These are phyloP conservation scores for Arxiozyma bovina DNA, from an alignment of 1,139 yeast genomes.

Conservation along the genomic window DNA sequence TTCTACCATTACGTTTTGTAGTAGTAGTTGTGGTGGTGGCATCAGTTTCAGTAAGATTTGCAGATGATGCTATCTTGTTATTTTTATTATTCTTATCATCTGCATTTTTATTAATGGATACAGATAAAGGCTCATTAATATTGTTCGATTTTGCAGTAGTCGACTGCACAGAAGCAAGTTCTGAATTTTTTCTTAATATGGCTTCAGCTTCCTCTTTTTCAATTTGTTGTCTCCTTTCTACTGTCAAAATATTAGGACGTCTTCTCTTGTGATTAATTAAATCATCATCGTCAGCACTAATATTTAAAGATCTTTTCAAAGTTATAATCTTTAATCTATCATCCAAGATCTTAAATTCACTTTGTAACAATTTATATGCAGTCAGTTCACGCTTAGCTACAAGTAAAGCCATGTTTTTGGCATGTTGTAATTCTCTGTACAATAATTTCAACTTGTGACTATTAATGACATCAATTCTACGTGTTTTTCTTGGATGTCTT, in stretches of 20 bases:
- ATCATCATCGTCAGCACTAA: conserved; percentile 80
- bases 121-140: conserved; percentile 6
- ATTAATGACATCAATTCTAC: conserved; percentile 87
- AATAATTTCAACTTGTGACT: conserved; percentile 73
- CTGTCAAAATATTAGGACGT: conserved; percentile 35
- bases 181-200: conserved; percentile 1
- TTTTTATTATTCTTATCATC: too few relatives aligned
- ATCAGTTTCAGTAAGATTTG: neutral
- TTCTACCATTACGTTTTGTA: conserved; percentile 6
- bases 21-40: neutral
- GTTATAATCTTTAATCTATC: conserved; percentile 63
- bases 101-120: neutral
- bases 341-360: conserved; percentile 20
- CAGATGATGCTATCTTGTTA: neutral
- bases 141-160: conserved; percentile 4
- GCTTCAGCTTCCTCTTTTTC: conserved; percentile 9
- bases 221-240: conserved; percentile 17
- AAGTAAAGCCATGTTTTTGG: conserved; percentile 58
- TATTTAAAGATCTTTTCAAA: conserved; percentile 64
- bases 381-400: conserved; percentile 62
- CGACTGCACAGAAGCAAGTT: conserved; percentile 11
- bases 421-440: conserved; percentile 68
- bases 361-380: conserved; percentile 20
- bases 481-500: conserved; percentile 90
- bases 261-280: conserved; percentile 72